Evolutionary conservation across 208 protist genomes (phyloP).

Genomic region (Blechomonas ayalai): DNA sequence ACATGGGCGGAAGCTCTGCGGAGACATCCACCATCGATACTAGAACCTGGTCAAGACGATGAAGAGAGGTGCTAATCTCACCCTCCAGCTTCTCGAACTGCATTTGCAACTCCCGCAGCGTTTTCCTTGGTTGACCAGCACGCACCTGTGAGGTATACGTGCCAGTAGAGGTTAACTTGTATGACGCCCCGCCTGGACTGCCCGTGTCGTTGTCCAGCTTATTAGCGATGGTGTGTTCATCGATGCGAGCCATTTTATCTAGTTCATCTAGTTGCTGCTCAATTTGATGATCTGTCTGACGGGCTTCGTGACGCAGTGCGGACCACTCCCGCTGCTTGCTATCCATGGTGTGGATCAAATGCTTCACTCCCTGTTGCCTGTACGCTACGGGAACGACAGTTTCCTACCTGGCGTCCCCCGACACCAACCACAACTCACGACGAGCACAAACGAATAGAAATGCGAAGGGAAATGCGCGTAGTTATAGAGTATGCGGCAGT

Average conservation of each 20-base stretch:
- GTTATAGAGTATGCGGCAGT: too few relatives aligned
- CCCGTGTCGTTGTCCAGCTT: neutral
- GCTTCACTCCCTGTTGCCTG: too few relatives aligned
- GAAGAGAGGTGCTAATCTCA: conserved; percentile 17
- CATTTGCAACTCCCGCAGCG: conserved; percentile 11
- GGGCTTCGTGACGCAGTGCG: conserved; percentile 53
- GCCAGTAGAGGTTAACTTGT: too few relatives aligned
- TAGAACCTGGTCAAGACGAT: conserved; percentile 15
- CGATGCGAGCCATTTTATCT: conserved; percentile 28
- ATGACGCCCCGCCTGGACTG: conserved; percentile 2
- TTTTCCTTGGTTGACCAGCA: too few relatives aligned
- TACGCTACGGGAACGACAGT: too few relatives aligned
- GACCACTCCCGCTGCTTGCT: conserved; percentile 36
- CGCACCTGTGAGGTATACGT: too few relatives aligned
- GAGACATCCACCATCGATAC: conserved; percentile 18
- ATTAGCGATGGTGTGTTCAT: conserved; percentile 14
- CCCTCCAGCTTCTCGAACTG: conserved; percentile 11
- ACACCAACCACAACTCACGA: too few relatives aligned
- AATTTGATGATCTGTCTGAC: conserved; percentile 43
- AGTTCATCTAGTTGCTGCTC: conserved; percentile 49
- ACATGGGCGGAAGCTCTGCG: conserved; percentile 14
- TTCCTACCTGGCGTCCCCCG: too few relatives aligned
- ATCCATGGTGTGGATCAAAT: conserved; percentile 16
- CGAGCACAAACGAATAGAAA: too few relatives aligned
- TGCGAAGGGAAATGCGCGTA: too few relatives aligned